These are phyloP conservation scores for Linum tenue DNA, from an alignment of 345 rosid genomes.

Conservation along the genomic window DNA sequence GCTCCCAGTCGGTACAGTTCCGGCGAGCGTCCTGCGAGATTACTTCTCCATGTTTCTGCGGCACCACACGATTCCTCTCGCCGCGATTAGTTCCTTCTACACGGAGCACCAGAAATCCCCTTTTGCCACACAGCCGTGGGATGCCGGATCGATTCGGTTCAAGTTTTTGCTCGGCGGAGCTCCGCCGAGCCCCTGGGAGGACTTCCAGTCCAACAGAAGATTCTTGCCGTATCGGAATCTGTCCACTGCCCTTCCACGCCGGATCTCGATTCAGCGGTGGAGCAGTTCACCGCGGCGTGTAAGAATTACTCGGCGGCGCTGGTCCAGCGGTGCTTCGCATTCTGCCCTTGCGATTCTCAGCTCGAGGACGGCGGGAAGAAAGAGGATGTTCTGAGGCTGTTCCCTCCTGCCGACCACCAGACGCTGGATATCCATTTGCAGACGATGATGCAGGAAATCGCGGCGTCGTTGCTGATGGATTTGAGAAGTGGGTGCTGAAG, in stretches of 20 bases:
- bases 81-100: constrained; percentile 86
- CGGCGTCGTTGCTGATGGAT: constrained; percentile 82
- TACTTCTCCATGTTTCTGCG: constrained; percentile 76
- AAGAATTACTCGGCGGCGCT: constrained; percentile 62
- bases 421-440: constrained; percentile 86
- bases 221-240: constrained; percentile 86
- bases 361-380: constrained; percentile 68
- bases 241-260: constrained; percentile 95
- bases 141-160: constrained; percentile 78
- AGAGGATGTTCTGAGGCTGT: constrained; percentile 53
- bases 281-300: constrained; percentile 48
- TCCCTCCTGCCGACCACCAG: constrained; percentile 83
- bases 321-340: constrained; percentile 86
- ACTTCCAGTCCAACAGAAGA: constrained; percentile 91
- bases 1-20: constrained; percentile 70
- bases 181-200: constrained; percentile 98
- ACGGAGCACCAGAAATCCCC: constrained; percentile 99
- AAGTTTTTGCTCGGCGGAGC: constrained; percentile 85
- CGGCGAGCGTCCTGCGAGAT: constrained; percentile 59
- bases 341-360: constrained; percentile 83
- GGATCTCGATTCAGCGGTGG: constrained; percentile 57
- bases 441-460: constrained; percentile 96
- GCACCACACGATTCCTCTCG: constrained; percentile 65
- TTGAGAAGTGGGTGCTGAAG: constrained; percentile 87
- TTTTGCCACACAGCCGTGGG: constrained; percentile 94